A percentile compares a stretch with the other conserved stretches of the same genome.
Conservation (phyloP, 345 rosid genomes). For the Euphorbia tirucalli region DNA sequence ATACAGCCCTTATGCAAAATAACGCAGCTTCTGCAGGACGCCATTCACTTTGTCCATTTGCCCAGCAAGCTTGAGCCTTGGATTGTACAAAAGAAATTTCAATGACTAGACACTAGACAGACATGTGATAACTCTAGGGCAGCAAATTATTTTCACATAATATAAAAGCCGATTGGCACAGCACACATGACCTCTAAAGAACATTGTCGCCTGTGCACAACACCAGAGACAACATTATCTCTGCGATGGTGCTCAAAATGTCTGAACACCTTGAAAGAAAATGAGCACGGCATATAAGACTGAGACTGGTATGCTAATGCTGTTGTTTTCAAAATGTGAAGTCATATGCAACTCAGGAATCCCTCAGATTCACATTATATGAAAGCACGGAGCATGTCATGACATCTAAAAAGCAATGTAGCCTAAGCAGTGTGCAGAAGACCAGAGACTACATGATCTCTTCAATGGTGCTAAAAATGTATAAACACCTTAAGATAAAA, state of each 20-base stretch:
- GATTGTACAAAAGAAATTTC: conserved; percentile 20
- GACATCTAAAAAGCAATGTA: too few species aligned
- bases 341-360: too few species aligned
- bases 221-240: background rate
- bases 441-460: too few species aligned
- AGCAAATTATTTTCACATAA: background rate
- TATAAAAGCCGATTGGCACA: background rate
- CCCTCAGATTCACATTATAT: too few species aligned
- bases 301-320: background rate
- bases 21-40: conserved; percentile 96
- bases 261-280: background rate
- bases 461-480: too few species aligned
- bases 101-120: background rate
- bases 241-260: background rate
- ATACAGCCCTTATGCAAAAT: conserved; percentile 89
- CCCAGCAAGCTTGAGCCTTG: conserved; percentile 75
- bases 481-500: too few species aligned
- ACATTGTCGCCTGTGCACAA: background rate
- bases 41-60: conserved; percentile 69
- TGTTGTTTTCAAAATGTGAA: background rate
- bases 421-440: too few species aligned
- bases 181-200: background rate
- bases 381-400: too few species aligned
- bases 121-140: background rate
- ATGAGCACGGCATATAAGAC: background rate